phyloP scores from a whole-genome alignment of 148 eudicot genomes.

The Nyssa sinensis region DNA sequence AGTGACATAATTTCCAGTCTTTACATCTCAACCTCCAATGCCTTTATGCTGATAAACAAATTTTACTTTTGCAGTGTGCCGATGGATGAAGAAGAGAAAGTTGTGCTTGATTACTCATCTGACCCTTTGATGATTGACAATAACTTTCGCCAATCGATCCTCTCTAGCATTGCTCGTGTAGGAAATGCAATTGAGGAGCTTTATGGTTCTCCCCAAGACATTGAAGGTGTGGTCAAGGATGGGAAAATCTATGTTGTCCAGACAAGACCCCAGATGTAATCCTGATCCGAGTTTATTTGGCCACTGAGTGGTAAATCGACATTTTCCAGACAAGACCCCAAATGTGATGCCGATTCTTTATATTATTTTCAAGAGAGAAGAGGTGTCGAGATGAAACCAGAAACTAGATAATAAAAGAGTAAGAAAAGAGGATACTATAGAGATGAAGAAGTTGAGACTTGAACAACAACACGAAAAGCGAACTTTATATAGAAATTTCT shows the following conservation, averaged over 20 bases:
- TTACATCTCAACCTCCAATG: too few relatives aligned
- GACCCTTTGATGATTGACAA: conserved; percentile 63
- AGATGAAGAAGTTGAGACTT: background rate
- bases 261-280: conserved; percentile 91
- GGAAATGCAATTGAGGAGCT: conserved; percentile 89
- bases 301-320: too few relatives aligned
- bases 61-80: conserved; percentile 58
- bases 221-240: conserved; percentile 92
- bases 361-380: background rate
- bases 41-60: too few relatives aligned
- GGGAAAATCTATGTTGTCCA: conserved; percentile 91
- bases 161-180: conserved; percentile 73
- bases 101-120: conserved; percentile 76
- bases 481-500: too few relatives aligned
- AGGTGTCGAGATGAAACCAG: background rate
- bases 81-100: conserved; percentile 89
- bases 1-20: too few relatives aligned
- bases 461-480: too few relatives aligned
- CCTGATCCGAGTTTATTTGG: background rate
- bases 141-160: conserved; percentile 58
- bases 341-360: background rate
- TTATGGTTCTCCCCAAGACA: conserved; percentile 93
- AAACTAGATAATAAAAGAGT: background rate
- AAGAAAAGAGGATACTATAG: background rate
- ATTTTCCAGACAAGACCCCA: background rate